Base-by-base conservation (phyloP, 805 yeast genomes). In the Saccharomyces eubayanus region DNA sequence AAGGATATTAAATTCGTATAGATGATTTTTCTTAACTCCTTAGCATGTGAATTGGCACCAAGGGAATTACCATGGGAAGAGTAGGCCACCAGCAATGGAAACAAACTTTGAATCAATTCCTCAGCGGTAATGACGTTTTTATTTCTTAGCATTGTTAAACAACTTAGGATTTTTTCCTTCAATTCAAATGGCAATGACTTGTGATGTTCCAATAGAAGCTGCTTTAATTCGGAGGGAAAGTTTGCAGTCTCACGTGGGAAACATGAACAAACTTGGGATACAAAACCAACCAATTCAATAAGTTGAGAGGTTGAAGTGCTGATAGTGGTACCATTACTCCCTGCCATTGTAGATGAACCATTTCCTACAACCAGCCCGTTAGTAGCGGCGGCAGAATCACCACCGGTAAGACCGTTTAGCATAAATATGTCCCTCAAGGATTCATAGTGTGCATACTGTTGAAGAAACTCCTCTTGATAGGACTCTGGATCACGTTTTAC, bases 401-500 rank as follows among this genome's bases (percentile, higher is more conserved):
- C 54, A 28, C 62, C 62, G 5, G 59, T 55, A 53, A 60, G 53
- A 16, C 69, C 70, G 68, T 87, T 87, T 57, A 84, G 73, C 68
- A 89, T 74, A 65, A 87, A 89, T 55, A 94, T 87, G 63, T 92
- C 98, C 69, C 96, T 77, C 55, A 90, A 73, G 2, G 98, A 87
- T 67, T 86, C 90, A 71, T 94, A 94, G 69, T 94, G 98, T 51
- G 94, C 81, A 67, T 85, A 89, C 68, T 94, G 99, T 63, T 90
- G 94, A 43, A 86, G 70, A 70, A 94, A 94, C 70, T 94, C 99
- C 71, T 94, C 99, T 55, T 83, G 82, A 68, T 94, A 94, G 0
- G 98, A 91, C 62, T 81, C 87, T 1, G 99, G 97, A 69, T 94
- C 99, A 63, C 97, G 79, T 62, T 91, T 85, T 9, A 94, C 96